Conservation (phyloP, 2,329 filamentous ascomycete species). For the Epichloe elymi region DNA sequence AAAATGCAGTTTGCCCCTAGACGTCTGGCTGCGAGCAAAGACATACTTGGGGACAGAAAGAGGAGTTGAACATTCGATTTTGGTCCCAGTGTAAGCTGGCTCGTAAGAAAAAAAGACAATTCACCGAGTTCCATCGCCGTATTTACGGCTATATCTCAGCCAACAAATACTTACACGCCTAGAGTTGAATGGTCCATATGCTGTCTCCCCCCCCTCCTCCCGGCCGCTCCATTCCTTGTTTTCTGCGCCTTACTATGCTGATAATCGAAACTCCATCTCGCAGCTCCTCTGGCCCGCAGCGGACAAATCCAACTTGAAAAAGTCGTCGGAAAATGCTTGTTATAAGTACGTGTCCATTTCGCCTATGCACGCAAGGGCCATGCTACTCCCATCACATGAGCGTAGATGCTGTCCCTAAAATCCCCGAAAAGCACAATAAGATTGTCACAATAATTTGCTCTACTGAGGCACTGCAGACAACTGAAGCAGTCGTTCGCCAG, state of each 20-base stretch:
- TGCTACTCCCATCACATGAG: background rate
- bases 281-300: slow-evolving; percentile 4
- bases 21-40: no score
- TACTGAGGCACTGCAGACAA: slow-evolving; percentile 23
- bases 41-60: no score
- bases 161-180: background rate
- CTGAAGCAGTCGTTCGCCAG: slow-evolving; percentile 45
- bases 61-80: no score
- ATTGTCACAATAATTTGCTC: background rate
- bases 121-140: no score
- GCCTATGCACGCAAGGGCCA: slow-evolving; percentile 1
- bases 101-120: no score
- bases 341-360: background rate
- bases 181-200: background rate
- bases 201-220: background rate
- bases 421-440: background rate
- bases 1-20: no score
- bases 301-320: background rate
- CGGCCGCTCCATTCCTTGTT: background rate
- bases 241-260: slow-evolving; percentile 3
- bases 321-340: background rate
- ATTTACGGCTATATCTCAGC: no score
- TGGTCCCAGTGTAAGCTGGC: no score
- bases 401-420: background rate
- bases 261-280: slow-evolving; percentile 1